A percentile compares a stretch with the other conserved stretches of the same genome.
These are phyloP conservation scores for Phytophthora sp. DNA, from an alignment of 352 stramenopile genomes.

Conservation along the genomic window DNA sequence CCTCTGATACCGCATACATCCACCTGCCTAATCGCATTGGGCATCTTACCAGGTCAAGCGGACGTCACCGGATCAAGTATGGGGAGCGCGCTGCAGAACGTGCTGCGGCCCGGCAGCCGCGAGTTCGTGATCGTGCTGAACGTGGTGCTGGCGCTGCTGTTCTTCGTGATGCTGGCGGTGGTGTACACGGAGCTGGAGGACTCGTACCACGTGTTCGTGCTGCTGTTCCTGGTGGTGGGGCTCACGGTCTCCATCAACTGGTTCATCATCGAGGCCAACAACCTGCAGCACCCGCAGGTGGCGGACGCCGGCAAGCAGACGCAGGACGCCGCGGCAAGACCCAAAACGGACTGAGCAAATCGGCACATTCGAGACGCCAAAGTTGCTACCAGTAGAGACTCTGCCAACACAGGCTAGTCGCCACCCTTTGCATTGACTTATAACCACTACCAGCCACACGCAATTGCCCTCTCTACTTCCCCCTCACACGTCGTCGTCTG, in stretches of 20 bases:
- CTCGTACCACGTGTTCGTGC: constrained; percentile 82
- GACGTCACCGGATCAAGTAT: no score
- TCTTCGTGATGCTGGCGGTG: constrained; percentile 74
- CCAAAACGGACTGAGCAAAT: constrained; percentile 61
- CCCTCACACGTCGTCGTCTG: constrained; percentile 61
- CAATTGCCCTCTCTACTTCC: neutral
- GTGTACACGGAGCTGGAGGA: constrained; percentile 85
- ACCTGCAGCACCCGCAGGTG: constrained; percentile 52
- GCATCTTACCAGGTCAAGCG: no score
- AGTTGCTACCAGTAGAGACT: neutral
- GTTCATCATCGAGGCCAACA: constrained; percentile 84
- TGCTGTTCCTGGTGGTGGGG: constrained; percentile 85
- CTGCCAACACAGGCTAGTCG: neutral
- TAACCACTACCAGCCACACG: constrained; percentile 6
- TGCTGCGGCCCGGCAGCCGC: constrained; percentile 68
- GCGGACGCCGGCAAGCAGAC: constrained; percentile 12
- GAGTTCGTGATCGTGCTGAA: constrained; percentile 83
- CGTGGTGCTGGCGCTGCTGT: constrained; percentile 67
- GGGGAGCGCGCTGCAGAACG: constrained; percentile 45
- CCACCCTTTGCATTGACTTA: constrained; percentile 11
- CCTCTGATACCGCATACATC: neutral
- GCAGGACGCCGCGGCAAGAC: constrained; percentile 14
- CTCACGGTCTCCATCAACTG: constrained; percentile 88
- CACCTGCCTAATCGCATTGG: neutral
- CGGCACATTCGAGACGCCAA: neutral